Conservation (phyloP, 371 early-diverging fungal genomes). For the Neoconidiobolus thromboides region DNA sequence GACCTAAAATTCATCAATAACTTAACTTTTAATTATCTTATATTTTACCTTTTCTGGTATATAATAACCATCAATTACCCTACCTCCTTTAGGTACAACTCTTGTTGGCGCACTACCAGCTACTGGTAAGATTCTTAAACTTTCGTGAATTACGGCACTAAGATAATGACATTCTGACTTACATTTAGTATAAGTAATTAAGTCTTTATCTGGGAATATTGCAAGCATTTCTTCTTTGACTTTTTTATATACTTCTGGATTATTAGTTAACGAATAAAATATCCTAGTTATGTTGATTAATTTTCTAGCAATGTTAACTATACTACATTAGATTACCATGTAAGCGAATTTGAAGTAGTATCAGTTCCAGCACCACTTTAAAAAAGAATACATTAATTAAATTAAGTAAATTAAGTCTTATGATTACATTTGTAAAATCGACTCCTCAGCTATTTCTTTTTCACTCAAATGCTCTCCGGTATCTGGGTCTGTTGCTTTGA, state of each 20-base stretch:
- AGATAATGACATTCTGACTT: neutral
- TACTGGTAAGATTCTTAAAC: neutral
- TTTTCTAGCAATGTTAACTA: no score
- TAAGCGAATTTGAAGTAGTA: conserved; percentile 1
- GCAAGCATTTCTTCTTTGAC: no score
- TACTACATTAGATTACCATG: neutral
- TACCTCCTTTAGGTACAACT: neutral
- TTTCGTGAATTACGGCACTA: conserved; percentile 3
- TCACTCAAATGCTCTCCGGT: neutral
- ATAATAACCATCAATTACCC: neutral
- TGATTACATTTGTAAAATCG: neutral
- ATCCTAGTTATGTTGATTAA: neutral
- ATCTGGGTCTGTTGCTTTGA: no score
- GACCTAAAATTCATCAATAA: no score
- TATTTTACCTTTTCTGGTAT: neutral
- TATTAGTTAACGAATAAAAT: neutral
- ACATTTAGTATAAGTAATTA: no score
- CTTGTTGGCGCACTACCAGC: neutral
- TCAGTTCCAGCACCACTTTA: neutral
- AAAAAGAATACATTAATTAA: no score
- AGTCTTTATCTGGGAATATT: no score
- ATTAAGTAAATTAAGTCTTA: no score
- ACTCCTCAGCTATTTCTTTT: neutral
- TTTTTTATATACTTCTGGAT: no score
- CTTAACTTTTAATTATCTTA: no score